Conservation (phyloP, 2,329 filamentous ascomycete genomes). For the Aspergillus hiratsukae region DNA sequence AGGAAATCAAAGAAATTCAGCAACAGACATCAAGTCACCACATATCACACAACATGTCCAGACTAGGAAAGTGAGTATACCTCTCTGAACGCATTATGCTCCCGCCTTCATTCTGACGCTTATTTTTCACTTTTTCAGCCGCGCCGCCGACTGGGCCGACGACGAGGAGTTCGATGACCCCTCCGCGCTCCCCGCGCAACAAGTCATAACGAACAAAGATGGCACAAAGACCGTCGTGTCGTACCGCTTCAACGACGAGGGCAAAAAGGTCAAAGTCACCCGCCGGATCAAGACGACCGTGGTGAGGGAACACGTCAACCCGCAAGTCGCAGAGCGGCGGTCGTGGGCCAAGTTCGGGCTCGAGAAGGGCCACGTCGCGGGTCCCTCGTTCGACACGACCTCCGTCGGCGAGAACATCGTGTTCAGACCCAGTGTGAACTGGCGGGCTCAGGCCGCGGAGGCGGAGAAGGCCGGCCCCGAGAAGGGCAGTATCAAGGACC, state of each 20-base stretch:
- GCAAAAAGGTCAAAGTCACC: slow-evolving; percentile 95
- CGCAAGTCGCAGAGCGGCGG: slow-evolving; percentile 90
- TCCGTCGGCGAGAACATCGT: slow-evolving; percentile 96
- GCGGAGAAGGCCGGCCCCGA: slow-evolving; percentile 45
- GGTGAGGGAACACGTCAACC: slow-evolving; percentile 91
- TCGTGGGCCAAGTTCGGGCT: slow-evolving; percentile 89
- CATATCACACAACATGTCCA: slow-evolving; percentile 41
- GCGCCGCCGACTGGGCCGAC: slow-evolving; percentile 88
- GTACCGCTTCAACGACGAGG: slow-evolving; percentile 84
- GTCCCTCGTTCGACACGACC: slow-evolving; percentile 84
- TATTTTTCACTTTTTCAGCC: slow-evolving; percentile 35
- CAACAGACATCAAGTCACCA: slow-evolving; percentile 20
- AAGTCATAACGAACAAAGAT: slow-evolving; percentile 95
- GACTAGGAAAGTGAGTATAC: slow-evolving; percentile 42
- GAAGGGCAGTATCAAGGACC: slow-evolving; percentile 61
- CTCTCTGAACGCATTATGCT: neutral
- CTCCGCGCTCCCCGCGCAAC: slow-evolving; percentile 75
- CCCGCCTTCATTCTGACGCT: slow-evolving; percentile 12
- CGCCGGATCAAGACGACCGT: slow-evolving; percentile 90
- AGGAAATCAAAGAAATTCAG: slow-evolving; percentile 39
- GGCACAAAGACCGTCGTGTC: slow-evolving; percentile 94
- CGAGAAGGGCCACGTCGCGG: slow-evolving; percentile 76
- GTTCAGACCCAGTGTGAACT: slow-evolving; percentile 89
- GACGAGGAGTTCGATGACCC: slow-evolving; percentile 82
- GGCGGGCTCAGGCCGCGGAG: slow-evolving; percentile 85